Conservation (phyloP, 192 early-diverging fungal genomes). For the Coemansia sp. region DNA sequence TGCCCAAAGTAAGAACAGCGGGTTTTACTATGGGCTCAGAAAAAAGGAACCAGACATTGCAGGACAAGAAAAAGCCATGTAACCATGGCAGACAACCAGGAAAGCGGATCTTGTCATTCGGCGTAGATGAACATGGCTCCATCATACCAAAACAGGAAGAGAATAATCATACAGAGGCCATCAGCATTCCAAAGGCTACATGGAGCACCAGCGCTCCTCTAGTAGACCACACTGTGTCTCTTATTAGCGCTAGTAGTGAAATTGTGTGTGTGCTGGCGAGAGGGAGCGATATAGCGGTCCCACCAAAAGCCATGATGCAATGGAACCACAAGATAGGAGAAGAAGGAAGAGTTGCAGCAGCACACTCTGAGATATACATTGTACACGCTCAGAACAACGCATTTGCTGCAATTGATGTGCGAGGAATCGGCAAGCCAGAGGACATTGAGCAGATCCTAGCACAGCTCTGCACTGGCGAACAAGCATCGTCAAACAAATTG, state of each 20-base stretch:
- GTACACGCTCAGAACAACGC: neutral
- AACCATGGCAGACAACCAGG: neutral
- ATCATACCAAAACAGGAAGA: no score
- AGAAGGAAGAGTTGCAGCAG: neutral
- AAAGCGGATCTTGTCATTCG: no score
- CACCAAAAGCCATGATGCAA: neutral
- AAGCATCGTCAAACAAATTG: neutral
- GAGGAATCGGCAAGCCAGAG: neutral
- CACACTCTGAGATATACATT: neutral
- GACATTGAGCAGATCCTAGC: neutral
- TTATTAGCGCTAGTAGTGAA: neutral
- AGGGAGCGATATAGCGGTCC: neutral
- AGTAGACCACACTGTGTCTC: neutral
- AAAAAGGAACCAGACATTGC: neutral
- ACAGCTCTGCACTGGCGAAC: neutral
- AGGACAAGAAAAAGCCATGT: neutral
- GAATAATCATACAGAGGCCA: neutral
- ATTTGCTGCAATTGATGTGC: constrained; percentile 8
- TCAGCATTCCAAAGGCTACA: constrained; percentile 8
- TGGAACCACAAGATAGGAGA: neutral
- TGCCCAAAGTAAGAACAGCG: neutral
- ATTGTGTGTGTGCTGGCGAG: constrained; percentile 6
- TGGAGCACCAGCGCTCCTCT: neutral
- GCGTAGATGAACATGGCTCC: no score
- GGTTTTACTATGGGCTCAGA: no score